Evolutionary conservation across 2,329 filamentous ascomycete genomes (phyloP).

Genomic region (Cladosporium sp.): DNA sequence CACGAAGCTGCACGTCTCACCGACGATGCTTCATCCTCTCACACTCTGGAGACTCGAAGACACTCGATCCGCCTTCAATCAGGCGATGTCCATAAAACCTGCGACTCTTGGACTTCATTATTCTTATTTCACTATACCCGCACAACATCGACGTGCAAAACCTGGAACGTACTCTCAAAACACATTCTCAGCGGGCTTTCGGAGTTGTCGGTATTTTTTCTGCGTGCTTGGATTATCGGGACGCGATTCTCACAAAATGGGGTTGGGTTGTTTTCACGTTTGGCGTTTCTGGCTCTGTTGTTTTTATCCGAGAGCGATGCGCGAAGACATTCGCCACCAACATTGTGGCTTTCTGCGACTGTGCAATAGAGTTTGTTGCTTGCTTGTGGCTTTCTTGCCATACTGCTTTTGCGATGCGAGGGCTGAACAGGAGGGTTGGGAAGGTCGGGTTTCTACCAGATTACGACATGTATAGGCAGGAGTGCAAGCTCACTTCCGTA

Average conservation of each 20-base stretch:
- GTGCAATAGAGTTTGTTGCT: slow-evolving; percentile 1
- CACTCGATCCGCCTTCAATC: not conserved
- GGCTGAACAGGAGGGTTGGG: not conserved
- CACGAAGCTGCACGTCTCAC: not conserved
- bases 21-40: too few species aligned
- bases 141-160: not conserved
- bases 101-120: not conserved
- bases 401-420: not conserved
- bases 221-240: not conserved
- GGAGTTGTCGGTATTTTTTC: not conserved
- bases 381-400: not conserved
- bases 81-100: not conserved
- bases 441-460: not conserved
- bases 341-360: not conserved
- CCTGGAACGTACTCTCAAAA: slow-evolving; percentile 7
- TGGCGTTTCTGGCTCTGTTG: not conserved
- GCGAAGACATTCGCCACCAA: not conserved
- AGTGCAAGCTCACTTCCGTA: not conserved
- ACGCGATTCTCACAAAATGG: not conserved
- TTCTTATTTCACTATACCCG: slow-evolving; percentile 8
- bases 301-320: not conserved
- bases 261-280: not conserved
- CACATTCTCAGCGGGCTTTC: not conserved
- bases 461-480: slow-evolving; percentile 2
- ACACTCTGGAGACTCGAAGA: not conserved